Evolutionary conservation across 2,329 filamentous ascomycete species (phyloP).

Genomic region (Tolypocladium paradoxum): DNA sequence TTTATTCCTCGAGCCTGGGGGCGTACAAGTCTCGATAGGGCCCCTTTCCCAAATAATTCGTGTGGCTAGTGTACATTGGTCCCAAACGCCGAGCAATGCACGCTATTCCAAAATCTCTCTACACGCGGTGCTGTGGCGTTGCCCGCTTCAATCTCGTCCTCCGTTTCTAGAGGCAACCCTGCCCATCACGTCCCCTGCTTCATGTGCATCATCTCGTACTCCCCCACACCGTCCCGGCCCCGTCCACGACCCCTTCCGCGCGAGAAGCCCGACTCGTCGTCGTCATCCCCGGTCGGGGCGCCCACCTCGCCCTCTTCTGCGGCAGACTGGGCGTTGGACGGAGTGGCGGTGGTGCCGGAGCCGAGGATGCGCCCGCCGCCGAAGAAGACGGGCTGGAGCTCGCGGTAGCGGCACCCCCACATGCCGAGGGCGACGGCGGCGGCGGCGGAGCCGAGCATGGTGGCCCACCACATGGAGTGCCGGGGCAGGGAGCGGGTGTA

Average conservation of each 20-base stretch:
- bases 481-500: slow-evolving; percentile 69
- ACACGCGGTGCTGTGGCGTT: neutral
- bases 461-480: slow-evolving; percentile 78
- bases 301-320: slow-evolving; percentile 11
- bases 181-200: slow-evolving; percentile 16
- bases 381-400: slow-evolving; percentile 81
- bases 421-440: slow-evolving; percentile 55
- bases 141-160: neutral
- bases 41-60: neutral
- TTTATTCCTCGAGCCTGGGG: neutral
- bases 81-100: slow-evolving; percentile 25
- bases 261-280: slow-evolving; percentile 25
- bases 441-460: slow-evolving; percentile 36
- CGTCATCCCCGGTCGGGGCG: slow-evolving; percentile 29
- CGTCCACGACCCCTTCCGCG: slow-evolving; percentile 40
- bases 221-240: slow-evolving; percentile 42
- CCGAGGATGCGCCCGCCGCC: slow-evolving; percentile 43
- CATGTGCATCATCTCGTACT: slow-evolving; percentile 57
- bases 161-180: neutral
- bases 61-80: slow-evolving; percentile 6
- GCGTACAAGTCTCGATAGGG: neutral
- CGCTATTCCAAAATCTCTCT: slow-evolving; percentile 12
- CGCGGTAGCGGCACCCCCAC: slow-evolving; percentile 85
- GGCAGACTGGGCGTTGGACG: slow-evolving; percentile 11
- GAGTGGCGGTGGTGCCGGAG: slow-evolving; percentile 8